These are phyloP conservation scores for Calocera viscosa DNA, from an alignment of 768 basidiomycete genomes.

Conservation along the genomic window DNA sequence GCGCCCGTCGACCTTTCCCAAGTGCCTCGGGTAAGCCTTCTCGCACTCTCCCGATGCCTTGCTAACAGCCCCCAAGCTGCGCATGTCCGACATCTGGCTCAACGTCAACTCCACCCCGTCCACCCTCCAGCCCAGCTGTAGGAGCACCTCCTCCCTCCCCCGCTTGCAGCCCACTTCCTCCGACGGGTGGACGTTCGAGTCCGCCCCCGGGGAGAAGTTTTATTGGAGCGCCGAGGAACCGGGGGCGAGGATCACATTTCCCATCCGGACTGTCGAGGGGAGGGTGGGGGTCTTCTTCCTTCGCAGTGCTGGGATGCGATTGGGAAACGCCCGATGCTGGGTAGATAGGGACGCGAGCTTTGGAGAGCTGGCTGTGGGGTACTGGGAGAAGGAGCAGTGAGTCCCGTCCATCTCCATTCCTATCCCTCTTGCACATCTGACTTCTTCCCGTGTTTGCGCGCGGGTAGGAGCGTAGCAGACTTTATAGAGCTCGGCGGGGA, in stretches of 20 bases:
- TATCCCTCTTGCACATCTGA: not conserved
- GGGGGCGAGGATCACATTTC: not conserved
- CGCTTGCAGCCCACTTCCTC: not conserved
- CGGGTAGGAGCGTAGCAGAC: not conserved
- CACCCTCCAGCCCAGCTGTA: not conserved
- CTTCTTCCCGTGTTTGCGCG: not conserved
- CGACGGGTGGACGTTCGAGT: not conserved
- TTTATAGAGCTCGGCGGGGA: not conserved
- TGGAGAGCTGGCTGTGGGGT: not conserved
- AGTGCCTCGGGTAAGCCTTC: not conserved
- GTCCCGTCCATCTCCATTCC: not conserved
- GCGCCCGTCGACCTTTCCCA: not conserved
- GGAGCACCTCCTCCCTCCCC: not conserved
- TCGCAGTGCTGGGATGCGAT: not conserved
- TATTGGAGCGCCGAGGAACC: not conserved
- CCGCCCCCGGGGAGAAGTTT: not conserved
- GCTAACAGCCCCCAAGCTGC: not conserved
- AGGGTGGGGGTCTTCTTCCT: not conserved
- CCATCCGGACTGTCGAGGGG: not conserved
- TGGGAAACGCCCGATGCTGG: not conserved
- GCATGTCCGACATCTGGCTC: not conserved
- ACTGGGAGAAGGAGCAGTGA: not conserved
- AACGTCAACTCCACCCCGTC: not conserved
- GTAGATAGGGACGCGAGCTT: not conserved
- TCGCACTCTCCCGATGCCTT: not conserved